Evolutionary conservation across 768 basidiomycete species (phyloP), one percentile per base, ranked within the genome.

Genomic region (Phaeotremella skinneri): DNA sequence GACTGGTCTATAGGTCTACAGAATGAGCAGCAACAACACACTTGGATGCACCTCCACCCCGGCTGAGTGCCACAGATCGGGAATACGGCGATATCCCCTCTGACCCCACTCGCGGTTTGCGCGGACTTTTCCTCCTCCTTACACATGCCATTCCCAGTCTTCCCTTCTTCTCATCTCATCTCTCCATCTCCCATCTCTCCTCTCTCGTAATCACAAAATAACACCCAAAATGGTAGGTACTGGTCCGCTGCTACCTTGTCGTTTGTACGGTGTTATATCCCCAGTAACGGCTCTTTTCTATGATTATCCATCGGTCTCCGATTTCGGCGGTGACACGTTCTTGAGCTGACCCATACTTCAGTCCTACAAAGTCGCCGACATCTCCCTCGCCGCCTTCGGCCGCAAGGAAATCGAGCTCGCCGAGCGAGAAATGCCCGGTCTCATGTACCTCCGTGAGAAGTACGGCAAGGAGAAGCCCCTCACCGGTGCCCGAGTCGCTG

Each of bases 381-480:
- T 94, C 73, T 98, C 93, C 73, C 90, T 99, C 76, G 96, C 96
- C 76, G 94, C 94, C 61, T 99, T 97, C 81, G 75, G 94, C 80
- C 91, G 94, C 83, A 99, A 99, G 83, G 94, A 99, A 82, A 90
- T 99, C 73, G 87, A 94, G 82, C 89, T 99, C 79, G 94, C 94
- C 64, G 94, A 99, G 87, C 71, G 68, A 49, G 79, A 80, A 73
- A 93, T 94, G 79, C 68, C 77, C 57, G 68, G 60, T 53, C 87
- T 98, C 78, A 91, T 97, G 84, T 90, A 89, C 81, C 81, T 96
- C 80, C 84, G 92, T 69, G 72, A 83, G 64, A 94, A 94, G 92
- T 84, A 96, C 78, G 85, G 82, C 59, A 80, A 84, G 20, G 75
- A 83, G 31, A 82, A 96, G 82, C 94, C 94, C 61, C 82, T 99